Evolutionary conservation across 2,329 filamentous ascomycete species (phyloP).

Genomic region (Mollisiaceae sp.): DNA sequence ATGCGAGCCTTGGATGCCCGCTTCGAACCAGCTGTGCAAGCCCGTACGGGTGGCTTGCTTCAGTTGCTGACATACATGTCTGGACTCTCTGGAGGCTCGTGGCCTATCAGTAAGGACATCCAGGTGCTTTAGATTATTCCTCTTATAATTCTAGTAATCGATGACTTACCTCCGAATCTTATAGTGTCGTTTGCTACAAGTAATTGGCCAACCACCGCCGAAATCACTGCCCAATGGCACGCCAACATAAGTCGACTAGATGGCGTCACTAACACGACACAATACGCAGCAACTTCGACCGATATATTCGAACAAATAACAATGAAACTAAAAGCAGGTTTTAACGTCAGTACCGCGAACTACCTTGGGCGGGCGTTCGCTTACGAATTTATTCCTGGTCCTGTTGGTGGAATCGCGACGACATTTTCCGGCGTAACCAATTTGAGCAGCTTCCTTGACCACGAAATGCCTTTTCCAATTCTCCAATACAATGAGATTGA

Average conservation of each 20-base stretch:
- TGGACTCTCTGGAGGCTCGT: slow-evolving; percentile 28
- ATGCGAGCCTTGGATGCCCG: slow-evolving; percentile 25
- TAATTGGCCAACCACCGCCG: slow-evolving; percentile 25
- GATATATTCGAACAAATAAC: slow-evolving; percentile 14
- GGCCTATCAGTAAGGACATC: not conserved
- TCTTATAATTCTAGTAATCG: not conserved
- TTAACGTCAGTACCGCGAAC: slow-evolving; percentile 20
- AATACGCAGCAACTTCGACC: not conserved
- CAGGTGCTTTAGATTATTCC: not conserved
- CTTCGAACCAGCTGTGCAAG: slow-evolving; percentile 18
- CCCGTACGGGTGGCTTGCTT: slow-evolving; percentile 24
- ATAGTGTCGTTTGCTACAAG: slow-evolving; percentile 16
- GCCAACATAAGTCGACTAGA: not conserved
- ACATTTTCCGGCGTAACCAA: slow-evolving; percentile 22
- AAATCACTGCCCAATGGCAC: slow-evolving; percentile 18
- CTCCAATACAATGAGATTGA: slow-evolving; percentile 10
- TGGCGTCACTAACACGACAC: not conserved
- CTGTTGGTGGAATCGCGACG: slow-evolving; percentile 18
- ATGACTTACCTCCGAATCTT: not conserved
- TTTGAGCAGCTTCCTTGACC: slow-evolving; percentile 20
- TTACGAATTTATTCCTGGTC: slow-evolving; percentile 26
- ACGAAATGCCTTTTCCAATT: slow-evolving; percentile 30
- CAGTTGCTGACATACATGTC: slow-evolving; percentile 26
- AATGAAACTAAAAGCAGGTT: slow-evolving; percentile 23
- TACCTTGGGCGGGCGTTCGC: slow-evolving; percentile 20